Conservation (phyloP, 2,329 filamentous ascomycete genomes). For the Colletotrichum sp. region DNA sequence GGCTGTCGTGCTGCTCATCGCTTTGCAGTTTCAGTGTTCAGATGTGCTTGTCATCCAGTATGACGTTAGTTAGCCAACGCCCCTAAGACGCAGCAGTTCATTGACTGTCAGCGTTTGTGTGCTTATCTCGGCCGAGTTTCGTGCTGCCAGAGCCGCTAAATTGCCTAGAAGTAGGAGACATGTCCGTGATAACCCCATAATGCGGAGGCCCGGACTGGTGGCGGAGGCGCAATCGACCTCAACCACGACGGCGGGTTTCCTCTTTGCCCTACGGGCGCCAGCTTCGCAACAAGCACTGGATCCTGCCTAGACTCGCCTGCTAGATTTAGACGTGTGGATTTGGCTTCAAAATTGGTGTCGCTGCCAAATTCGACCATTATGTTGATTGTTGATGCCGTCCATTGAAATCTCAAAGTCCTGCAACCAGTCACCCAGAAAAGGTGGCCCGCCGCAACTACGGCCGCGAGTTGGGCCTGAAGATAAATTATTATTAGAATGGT, state of each 20-base stretch:
- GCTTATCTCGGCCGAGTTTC: not conserved
- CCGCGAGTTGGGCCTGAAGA: not conserved
- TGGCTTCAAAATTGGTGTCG: not conserved
- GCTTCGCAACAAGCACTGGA: not conserved
- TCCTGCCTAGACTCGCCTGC: not conserved
- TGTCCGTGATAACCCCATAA: not conserved
- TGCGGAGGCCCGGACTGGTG: not conserved
- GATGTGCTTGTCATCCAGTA: not conserved
- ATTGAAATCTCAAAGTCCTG: not conserved
- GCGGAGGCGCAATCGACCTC: not conserved
- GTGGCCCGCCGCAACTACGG: too few relatives aligned
- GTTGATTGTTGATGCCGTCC: not conserved
- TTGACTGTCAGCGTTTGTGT: not conserved
- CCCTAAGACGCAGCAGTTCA: not conserved
- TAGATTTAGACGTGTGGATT: not conserved
- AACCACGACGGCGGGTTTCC: constrained; percentile 6
- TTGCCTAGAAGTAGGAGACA: not conserved
- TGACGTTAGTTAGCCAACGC: not conserved
- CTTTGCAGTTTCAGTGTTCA: not conserved
- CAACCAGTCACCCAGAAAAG: not conserved
- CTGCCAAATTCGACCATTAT: not conserved
- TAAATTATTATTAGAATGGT: not conserved
- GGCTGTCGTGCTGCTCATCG: not conserved
- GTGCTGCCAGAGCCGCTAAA: not conserved
- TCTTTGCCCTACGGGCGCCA: not conserved